Evolutionary conservation across 768 basidiomycete species (phyloP), one percentile per base, ranked within the genome.

Genomic region (Lactarius quietus): DNA sequence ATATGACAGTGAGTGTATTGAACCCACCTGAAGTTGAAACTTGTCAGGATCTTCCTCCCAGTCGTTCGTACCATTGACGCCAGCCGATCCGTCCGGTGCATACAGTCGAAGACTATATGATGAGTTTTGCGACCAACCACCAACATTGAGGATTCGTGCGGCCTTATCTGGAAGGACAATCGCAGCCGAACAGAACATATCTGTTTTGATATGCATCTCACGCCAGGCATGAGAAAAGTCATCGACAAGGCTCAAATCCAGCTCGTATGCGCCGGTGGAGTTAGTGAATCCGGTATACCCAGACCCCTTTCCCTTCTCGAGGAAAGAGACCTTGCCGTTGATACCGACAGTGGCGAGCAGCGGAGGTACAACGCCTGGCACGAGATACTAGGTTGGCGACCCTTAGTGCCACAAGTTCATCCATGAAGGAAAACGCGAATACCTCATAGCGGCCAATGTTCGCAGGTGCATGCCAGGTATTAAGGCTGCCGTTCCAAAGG

Each of bases 271-370:
- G 15, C 89, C 90, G 17, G 91, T 90, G 4, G 86, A 81, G 73
- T 90, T 90, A 3, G 71, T 64, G 64, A 78, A 85, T 36, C 83
- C 83, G 33, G 33, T 33, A 33, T 33, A 33, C 33, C 33, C 33
- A 8, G 33, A 33, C 4, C 33, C 33, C 33, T 33, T 33, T 33
- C 33, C 33, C 33, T 92, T 93, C 74, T 93, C 90, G 10, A 93
- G 77, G 77, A 92, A 89, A 1, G 86, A 83, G 55, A 92, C 86
- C 71, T 92, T 93, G 79, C 88, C 86, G 78, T 92, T 92, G 75
- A 89, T 80, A 0, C 90, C 89, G 38, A 93, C 77, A 0, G 90
- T 92, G 3, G 88, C 84, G 43, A 91, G 83, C 64, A 92, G 78
- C 3, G 90, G 89, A 14, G 90, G 84, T 61, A 90, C 80, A 35